Base-by-base conservation (phyloP, 805 yeast genomes). In the Wilhelminamyces savonicus region DNA sequence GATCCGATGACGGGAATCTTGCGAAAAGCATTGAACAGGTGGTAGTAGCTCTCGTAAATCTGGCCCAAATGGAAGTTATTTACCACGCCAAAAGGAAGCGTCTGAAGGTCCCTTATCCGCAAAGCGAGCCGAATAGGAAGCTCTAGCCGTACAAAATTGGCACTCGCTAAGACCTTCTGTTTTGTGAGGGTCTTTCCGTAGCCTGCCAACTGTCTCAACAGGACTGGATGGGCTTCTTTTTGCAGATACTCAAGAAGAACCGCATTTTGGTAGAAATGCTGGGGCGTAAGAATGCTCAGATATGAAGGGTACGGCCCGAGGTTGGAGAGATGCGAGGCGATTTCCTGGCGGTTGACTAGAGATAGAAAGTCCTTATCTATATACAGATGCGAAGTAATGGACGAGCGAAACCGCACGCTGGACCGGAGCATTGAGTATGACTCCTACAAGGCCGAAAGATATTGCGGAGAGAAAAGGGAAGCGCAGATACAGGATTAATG, bases 11-110 rank as follows among this genome's bases (percentile, higher is more conserved):
- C 55, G 2, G 84, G 82, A 28, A 80, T 71, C 53, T 74, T 78
- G 36, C 97, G 70, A 45, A 90, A 82, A 29, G 82, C 74, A 52
- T 87, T 87, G 61, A 90, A 90, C 44, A 88, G 86, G 44, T 78
- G 78, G 50, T 85, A 83, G 53, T 90, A 90, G 37, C 86, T 76
- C 50, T 86, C 95, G 54, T 90, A 90, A 14, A 88, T 92, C 45
- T 82, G 84, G 8, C 82, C 80, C 41, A 92, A 64, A 56, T 90
- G 95, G 48, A 75, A 81, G 52, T 90, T 90, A 51, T 83, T 80
- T 23, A 84, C 82, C 9, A 87, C 82, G 14, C 80, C 78, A 58
- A 78, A 90, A 2, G 96, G 96, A 33, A 90, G 57, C 6, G 67
- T 65, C 52, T 90, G 97, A 52, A 90, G 62, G 34, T 84, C 88